Evolutionary conservation across 306 rosid genomes (phyloP), one percentile per base, ranked within the genome.

Genomic region (Vicia sativa): DNA sequence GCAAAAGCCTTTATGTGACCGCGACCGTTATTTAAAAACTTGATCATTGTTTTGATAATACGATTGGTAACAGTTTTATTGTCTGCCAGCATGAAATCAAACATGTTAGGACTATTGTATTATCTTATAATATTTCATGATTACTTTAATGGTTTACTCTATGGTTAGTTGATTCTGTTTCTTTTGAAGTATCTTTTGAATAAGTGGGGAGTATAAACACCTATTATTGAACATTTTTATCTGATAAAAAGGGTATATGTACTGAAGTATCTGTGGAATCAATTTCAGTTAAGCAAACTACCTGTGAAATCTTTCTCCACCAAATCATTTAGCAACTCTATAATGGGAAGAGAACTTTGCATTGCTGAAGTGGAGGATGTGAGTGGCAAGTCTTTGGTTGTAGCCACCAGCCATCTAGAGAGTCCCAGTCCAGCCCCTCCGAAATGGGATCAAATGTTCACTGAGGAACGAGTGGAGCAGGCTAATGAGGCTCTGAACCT

Each of bases 401-500:
- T 92, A 63, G 98, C 96, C 38, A 92, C 96, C 28, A 90, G 90
- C 90, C 98, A 92, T 85, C 93, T 92, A 16, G 98, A 90, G 79
- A 92, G 98, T 72, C 98, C 98, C 48, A 80, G 84, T 68, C 98
- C 96, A 0, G 90, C 46, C 6, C 98, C 96, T 31, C 98, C 98
- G 0, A 92, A 67, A 57, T 90, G 91, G 91, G 88, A 92, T 84
- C 98, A 92, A 71, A 92, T 92, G 98, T 90, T 29, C 68, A 90
- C 93, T 87, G 86, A 87, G 86, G 96, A 92, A 76, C 91, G 97
- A 11, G 95, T 88, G 16, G 84, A 71, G 54, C 98, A 90, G 75
- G 98, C 95, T 7, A 80, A 68, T 35, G 96, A 83, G 79, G 91
- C 96, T 16, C 2, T 90, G 37, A 74, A 76, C 75, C 25, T 83